Base-by-base conservation (phyloP, 805 yeast genomes). In the Isabelozyma heimii region DNA sequence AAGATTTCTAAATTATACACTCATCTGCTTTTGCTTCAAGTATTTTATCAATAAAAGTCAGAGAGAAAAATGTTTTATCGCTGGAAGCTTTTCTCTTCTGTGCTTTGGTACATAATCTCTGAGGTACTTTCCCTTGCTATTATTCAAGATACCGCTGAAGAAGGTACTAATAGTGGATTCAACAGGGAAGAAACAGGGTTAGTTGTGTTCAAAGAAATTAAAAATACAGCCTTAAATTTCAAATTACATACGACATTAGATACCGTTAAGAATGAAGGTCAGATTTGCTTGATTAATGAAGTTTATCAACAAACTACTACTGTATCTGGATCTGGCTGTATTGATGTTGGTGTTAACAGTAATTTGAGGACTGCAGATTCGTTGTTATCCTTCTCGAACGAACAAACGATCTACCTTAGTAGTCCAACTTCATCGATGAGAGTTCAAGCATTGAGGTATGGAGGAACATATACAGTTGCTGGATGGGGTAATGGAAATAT, bases 401-500 rank as follows among this genome's bases (percentile, higher is more conserved):
- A 50, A n/a, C 62, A 59, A 54, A 50, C 51, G 10, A 47, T 61
- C 37, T 48, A 54, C 46, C 54, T 61, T 46, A 48, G 54, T 40
- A 42, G 52, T 44, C 26, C 47, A 12, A 40, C 44, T 8, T 58
- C 61, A 43, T 44, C 41, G 44, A 42, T 57, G 15, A 17, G 46
- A 30, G 10, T 9, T 15, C 27, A 20, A 17, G 55, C 47, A 9
- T 52, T 56, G 37, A 59, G 63, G 33, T 45, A 46, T 12, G 33
- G 50, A 5, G 61, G 58, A 48, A 53, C 60, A 20, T 55, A 52
- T 51, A 55, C 53, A 2, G 65, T 64, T 44, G 57, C 58, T 24
- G 67, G 67, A n/a, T 65, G 55, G 51, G 69, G 69, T 47, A 53
- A 54, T 44, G 65, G 65, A n/a, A 64, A 64, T 47, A 47, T 52